Base-by-base conservation (phyloP, 768 basidiomycete species). In the Phanerochaete carnosa region DNA sequence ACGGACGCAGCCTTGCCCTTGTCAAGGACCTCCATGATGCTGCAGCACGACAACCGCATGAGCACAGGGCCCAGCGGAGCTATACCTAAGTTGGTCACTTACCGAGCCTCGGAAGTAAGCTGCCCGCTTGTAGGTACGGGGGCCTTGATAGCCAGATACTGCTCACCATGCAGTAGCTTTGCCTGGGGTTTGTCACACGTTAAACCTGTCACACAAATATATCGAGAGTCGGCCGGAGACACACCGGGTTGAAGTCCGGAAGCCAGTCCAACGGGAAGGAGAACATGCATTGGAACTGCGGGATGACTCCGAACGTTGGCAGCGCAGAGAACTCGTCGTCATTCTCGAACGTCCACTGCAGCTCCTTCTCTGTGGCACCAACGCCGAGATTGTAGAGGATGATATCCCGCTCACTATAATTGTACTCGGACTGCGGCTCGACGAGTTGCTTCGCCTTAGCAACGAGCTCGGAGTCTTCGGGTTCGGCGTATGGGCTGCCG, bases 151-250 rank as follows among this genome's bases (percentile, higher is more conserved):
- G 85, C 82, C 66, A 99, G 77, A 73, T 93, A 98, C 69, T 98
- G 97, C 71, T 99, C 97, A 47, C 97, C 97, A 71, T 99, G 97
- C 19, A 99, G 83, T n/a, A 99, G 80, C 75, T 94, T 98, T 50
- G 95, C 93, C 93, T 94, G 55, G 7, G 37, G 26, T 6, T 6
- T 49, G 47, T 52, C 51, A 52, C 51, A 32, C 11, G n/a, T 52
- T 22, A 52, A 32, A n/a, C 15, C 32, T 33, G 52, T 57, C 43
- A 52, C 39, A 33, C 56, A 47, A 22, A 29, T 26, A 13, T 43
- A 50, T 2, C 45, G 22, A n/a, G 26, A 26, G 26, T 54, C 28
- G 15, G 35, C 37, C 30, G 39, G 22, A 19, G 33, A 74, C 85
- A 53, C 66, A 92, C 93, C 5, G 94, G 94, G 70, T 95, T 95